Conservation (phyloP, 345 rosid genomes). For the Lenwebbia sp. region DNA sequence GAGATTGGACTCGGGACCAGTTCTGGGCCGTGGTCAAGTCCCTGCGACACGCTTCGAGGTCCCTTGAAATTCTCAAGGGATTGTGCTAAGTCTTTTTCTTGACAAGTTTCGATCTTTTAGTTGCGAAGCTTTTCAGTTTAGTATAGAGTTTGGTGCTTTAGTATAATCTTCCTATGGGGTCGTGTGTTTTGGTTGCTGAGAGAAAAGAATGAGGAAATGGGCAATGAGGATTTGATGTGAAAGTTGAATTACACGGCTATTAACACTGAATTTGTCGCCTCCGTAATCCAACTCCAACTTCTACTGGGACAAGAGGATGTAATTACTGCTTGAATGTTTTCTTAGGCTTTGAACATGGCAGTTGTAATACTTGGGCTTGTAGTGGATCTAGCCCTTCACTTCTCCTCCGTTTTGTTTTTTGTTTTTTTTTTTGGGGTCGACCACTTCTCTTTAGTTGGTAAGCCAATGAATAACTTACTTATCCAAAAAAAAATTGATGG, state of each 20-base stretch:
- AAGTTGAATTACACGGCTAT: background rate
- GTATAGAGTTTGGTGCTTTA: background rate
- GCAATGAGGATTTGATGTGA: background rate
- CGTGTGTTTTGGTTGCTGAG: background rate
- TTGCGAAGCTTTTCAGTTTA: background rate
- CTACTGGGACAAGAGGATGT: background rate
- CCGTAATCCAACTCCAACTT: background rate
- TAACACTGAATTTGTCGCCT: background rate
- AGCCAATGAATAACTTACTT: background rate
- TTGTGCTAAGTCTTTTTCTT: too few species aligned
- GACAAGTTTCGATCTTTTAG: background rate
- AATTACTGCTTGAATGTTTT: background rate
- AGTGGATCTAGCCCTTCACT: background rate
- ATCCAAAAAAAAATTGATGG: background rate
- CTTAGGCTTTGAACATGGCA: background rate
- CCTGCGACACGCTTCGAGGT: constrained; percentile 39
- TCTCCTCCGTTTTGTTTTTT: too few species aligned
- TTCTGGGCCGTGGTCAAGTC: constrained; percentile 52
- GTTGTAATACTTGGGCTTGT: background rate
- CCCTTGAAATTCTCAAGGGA: constrained; percentile 43
- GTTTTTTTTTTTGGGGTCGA: too few species aligned
- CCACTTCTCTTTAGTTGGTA: background rate
- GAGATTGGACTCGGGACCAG: constrained; percentile 51
- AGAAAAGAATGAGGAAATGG: background rate
- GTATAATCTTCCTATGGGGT: background rate